Percentiles rank a stretch among this genome's conserved stretches.
phyloP scores from a whole-genome alignment of 331 rosid genomes.

The Malus hybrid region DNA sequence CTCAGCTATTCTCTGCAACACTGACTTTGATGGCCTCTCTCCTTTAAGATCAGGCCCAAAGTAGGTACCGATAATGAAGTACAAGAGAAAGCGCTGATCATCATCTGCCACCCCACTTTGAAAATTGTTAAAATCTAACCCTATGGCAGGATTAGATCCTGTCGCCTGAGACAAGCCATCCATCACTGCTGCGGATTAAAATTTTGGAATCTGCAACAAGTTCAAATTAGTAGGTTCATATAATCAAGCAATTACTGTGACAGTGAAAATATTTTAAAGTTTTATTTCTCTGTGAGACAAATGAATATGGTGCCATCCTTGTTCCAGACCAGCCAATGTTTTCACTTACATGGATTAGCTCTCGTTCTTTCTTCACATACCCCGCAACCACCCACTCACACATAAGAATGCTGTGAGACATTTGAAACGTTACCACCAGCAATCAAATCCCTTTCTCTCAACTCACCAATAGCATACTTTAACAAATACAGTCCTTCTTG shows the following conservation, averaged over 20 bases:
- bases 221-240: not conserved
- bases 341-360: not conserved
- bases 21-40: constrained; percentile 27
- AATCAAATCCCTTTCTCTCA: not conserved
- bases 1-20: constrained; percentile 54
- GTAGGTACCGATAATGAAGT: constrained; percentile 45
- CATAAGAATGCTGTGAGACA: not conserved
- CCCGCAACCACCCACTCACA: not conserved
- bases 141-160: constrained; percentile 2
- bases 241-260: not conserved
- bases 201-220: not conserved
- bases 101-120: constrained; percentile 12
- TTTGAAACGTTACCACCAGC: not conserved
- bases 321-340: not conserved
- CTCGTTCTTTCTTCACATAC: not conserved
- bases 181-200: constrained; percentile 7
- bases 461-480: not conserved
- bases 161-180: constrained; percentile 14
- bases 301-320: not conserved
- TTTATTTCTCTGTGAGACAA: not conserved
- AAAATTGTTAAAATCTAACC: constrained; percentile 7
- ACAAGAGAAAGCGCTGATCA: constrained; percentile 43
- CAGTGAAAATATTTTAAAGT: not conserved
- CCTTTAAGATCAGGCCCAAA: constrained; percentile 56
- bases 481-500: not conserved